Conservation (phyloP, 177 flowering plant species). For the Vitis hybrid region DNA sequence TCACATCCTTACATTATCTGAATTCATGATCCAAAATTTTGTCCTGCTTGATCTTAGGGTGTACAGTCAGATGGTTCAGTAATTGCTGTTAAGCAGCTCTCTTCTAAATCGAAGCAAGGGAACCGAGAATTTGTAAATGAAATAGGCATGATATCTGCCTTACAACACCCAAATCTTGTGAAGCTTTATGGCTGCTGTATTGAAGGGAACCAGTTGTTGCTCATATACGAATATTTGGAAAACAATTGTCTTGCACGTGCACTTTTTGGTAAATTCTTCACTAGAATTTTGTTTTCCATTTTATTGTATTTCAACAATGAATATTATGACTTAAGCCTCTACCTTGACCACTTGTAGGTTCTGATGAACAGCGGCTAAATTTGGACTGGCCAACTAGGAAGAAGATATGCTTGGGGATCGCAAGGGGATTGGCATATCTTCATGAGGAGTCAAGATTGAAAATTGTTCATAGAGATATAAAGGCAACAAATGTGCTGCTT, state of each 20-base stretch:
- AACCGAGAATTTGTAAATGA: constrained; percentile 92
- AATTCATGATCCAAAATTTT: background rate
- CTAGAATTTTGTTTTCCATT: background rate
- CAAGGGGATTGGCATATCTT: constrained; percentile 83
- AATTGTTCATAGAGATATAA: constrained; percentile 94
- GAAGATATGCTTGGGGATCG: constrained; percentile 75
- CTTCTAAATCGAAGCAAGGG: constrained; percentile 93
- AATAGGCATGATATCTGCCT: constrained; percentile 91
- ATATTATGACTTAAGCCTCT: constrained; percentile 1
- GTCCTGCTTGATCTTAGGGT: constrained; percentile 48
- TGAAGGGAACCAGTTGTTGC: constrained; percentile 82
- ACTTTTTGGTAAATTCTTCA: constrained; percentile 61
- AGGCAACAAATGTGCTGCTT: constrained; percentile 88
- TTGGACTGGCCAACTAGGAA: constrained; percentile 75
- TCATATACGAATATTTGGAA: constrained; percentile 85
- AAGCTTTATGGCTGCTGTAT: constrained; percentile 87
- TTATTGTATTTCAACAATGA: background rate
- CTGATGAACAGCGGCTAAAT: constrained; percentile 42
- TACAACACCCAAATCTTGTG: constrained; percentile 90
- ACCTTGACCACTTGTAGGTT: constrained; percentile 31
- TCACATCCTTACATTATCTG: background rate
- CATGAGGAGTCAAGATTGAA: constrained; percentile 93
- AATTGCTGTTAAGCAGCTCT: constrained; percentile 92
- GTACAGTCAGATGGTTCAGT: constrained; percentile 62
- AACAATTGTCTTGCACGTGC: constrained; percentile 90